A percentile compares a stretch with the other conserved stretches of the same genome.
Conservation (phyloP, 78 protist species). For the Dictyostelium citrinum region DNA sequence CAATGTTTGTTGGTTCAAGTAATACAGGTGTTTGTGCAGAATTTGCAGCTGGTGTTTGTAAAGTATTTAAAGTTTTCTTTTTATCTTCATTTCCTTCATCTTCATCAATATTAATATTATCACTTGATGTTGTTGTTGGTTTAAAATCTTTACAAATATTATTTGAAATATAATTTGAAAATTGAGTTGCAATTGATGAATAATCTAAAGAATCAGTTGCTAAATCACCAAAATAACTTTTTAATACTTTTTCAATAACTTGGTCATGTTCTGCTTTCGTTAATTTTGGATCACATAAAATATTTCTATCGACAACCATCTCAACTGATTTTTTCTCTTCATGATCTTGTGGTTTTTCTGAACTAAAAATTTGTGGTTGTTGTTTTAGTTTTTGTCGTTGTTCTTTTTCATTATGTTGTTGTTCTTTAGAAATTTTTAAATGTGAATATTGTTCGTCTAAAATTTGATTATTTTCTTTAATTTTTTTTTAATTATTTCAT, state of each 20-base stretch:
- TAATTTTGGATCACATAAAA: not conserved
- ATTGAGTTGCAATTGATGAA: not conserved
- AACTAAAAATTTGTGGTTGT: not conserved
- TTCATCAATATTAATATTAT: not conserved
- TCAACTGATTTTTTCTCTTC: not conserved
- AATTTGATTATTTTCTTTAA: not conserved
- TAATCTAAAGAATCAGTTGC: not conserved
- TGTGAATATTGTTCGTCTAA: not conserved
- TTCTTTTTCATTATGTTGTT: not conserved
- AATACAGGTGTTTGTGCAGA: not conserved
- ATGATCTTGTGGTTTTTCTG: not conserved
- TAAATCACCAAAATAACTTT: not conserved
- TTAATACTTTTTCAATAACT: not conserved
- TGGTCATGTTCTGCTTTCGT: not conserved
- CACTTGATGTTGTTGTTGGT: not conserved
- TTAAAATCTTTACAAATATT: not conserved
- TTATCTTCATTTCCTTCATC: not conserved
- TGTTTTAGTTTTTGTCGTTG: not conserved
- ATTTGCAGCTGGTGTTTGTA: not conserved
- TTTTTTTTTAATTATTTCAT: not conserved
- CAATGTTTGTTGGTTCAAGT: not conserved
- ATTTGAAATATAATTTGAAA: not conserved
- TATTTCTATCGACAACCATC: not conserved
- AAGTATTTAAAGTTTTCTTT: not conserved
- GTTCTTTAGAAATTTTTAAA: not conserved